Percentiles rank a stretch among this genome's conserved stretches.
Conservation (phyloP, 768 basidiomycete species). For the Tylopilus sp. region DNA sequence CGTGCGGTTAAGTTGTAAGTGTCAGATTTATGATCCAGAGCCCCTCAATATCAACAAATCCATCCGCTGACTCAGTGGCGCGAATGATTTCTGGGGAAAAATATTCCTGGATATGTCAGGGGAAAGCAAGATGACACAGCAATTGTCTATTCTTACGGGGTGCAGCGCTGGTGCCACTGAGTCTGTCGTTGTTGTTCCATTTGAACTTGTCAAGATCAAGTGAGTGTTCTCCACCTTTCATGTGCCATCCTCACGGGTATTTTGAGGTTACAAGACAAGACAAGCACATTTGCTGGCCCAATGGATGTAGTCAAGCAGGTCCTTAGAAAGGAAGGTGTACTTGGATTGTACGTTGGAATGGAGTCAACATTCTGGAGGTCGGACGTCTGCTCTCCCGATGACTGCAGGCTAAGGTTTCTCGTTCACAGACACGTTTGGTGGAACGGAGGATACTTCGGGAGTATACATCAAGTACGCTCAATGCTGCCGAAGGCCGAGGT, state of each 20-base stretch:
- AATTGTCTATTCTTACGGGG: conserved; percentile 85
- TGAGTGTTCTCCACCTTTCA: conserved; percentile 11
- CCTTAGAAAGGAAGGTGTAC: conserved; percentile 69
- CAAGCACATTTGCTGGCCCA: conserved; percentile 85
- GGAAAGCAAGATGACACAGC: conserved; percentile 81
- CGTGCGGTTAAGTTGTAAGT: conserved; percentile 92
- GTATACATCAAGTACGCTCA: conserved; percentile 80
- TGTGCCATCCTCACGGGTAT: not conserved
- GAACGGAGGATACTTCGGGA: conserved; percentile 96
- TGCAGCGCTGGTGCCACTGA: conserved; percentile 95
- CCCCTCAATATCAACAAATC: not conserved
- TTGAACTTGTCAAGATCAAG: conserved; percentile 94
- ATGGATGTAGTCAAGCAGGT: conserved; percentile 86
- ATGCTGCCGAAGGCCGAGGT: conserved; percentile 87
- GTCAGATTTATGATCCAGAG: not conserved
- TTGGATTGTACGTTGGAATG: conserved; percentile 93
- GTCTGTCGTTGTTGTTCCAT: conserved; percentile 92
- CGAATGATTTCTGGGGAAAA: conserved; percentile 97
- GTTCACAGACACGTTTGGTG: conserved; percentile 70
- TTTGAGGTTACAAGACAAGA: conserved; percentile 84
- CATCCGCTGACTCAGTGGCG: conserved; percentile 45
- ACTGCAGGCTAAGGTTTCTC: not conserved
- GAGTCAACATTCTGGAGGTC: conserved; percentile 98
- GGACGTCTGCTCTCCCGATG: not conserved
- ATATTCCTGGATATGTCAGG: conserved; percentile 61